Evolutionary conservation across 805 yeast genomes (phyloP).

Genomic region (Candida ipomoeae): DNA sequence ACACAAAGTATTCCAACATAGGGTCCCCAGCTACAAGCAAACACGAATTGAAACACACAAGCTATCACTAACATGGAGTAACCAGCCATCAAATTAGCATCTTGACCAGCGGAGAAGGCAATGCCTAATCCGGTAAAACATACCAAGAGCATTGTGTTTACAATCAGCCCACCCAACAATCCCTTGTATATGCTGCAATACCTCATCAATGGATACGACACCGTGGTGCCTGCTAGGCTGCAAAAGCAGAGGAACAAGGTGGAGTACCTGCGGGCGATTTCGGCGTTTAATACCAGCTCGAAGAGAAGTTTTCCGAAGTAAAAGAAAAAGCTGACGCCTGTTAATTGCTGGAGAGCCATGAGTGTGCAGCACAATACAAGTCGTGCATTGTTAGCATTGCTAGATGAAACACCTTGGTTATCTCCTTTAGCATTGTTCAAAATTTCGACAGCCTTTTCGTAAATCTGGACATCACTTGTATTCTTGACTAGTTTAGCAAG

Average conservation of each 20-base stretch:
- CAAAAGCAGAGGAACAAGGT: slow-evolving; percentile 18
- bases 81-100: background rate
- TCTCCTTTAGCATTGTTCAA: background rate
- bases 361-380: slow-evolving; percentile 19
- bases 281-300: slow-evolving; percentile 5
- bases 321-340: slow-evolving; percentile 33
- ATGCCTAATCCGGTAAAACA: slow-evolving; percentile 7
- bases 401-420: background rate
- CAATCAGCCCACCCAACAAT: slow-evolving; percentile 12
- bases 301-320: slow-evolving; percentile 27
- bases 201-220: slow-evolving; percentile 17
- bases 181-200: slow-evolving; percentile 9
- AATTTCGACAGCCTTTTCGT: background rate
- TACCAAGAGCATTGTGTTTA: background rate
- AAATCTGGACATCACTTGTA: background rate
- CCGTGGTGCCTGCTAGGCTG: slow-evolving; percentile 21
- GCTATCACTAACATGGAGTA: slow-evolving; percentile 15
- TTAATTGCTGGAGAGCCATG: slow-evolving; percentile 32
- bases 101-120: background rate
- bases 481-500: background rate
- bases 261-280: slow-evolving; percentile 5
- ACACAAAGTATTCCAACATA: slow-evolving; percentile 23
- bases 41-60: slow-evolving; percentile 19
- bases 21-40: slow-evolving; percentile 33
- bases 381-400: slow-evolving; percentile 1